phyloP scores from a whole-genome alignment of 2,329 filamentous ascomycete genomes.

The Aspergillus felis region DNA sequence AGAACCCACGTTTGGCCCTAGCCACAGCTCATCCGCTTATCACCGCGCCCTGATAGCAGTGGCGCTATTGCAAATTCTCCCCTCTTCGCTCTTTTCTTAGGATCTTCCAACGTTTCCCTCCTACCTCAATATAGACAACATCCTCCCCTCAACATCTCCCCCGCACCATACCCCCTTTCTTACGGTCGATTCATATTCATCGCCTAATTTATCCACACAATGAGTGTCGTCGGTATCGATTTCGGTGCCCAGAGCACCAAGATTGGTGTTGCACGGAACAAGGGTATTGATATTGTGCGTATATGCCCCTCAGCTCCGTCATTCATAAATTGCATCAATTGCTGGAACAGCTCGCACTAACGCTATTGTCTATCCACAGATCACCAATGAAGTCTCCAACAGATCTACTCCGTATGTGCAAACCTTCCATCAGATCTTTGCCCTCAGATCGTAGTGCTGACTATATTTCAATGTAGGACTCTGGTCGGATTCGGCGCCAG shows the following conservation, averaged over 20 bases:
- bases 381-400: conserved; percentile 99
- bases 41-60: conserved; percentile 30
- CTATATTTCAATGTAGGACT: conserved; percentile 54
- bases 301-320: conserved; percentile 21
- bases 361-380: conserved; percentile 50
- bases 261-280: conserved; percentile 94
- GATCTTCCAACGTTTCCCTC: conserved; percentile 5
- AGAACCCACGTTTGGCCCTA: conserved; percentile 18
- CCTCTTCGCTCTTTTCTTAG: conserved; percentile 21
- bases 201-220: conserved; percentile 37
- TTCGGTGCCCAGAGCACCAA: conserved; percentile 96
- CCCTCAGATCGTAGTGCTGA: conserved; percentile 12
- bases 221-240: conserved; percentile 76
- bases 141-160: conserved; percentile 5
- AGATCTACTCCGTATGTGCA: conserved; percentile 89
- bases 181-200: conserved; percentile 10
- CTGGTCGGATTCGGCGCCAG: conserved; percentile 94
- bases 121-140: conserved; percentile 6
- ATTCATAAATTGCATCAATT: background rate
- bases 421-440: conserved; percentile 12
- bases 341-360: conserved; percentile 11
- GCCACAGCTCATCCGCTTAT: conserved; percentile 23
- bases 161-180: conserved; percentile 3
- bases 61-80: conserved; percentile 40
- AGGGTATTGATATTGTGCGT: conserved; percentile 98